phyloP scores from a whole-genome alignment of 2,329 filamentous ascomycete genomes.

The Fusarium continuum region DNA sequence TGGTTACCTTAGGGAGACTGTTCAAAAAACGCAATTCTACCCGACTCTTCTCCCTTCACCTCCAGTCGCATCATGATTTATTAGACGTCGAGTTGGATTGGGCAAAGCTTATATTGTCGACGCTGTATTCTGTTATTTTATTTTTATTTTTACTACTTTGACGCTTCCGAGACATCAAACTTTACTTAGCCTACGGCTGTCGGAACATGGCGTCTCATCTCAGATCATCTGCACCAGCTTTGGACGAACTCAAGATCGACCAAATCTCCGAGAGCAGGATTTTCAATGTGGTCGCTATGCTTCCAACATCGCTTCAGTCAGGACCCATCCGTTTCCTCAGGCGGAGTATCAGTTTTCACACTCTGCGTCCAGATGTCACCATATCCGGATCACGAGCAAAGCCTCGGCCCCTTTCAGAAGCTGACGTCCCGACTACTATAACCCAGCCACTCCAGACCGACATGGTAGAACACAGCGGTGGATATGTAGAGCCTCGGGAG shows the following conservation, averaged over 20 bases:
- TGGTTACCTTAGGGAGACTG: background rate
- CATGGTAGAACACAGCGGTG: slow-evolving; percentile 17
- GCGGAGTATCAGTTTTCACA: slow-evolving; percentile 50
- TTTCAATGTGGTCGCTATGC: slow-evolving; percentile 62
- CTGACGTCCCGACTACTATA: slow-evolving; percentile 20
- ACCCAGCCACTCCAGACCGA: slow-evolving; percentile 20
- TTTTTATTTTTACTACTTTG: background rate
- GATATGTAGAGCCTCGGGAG: slow-evolving; percentile 10
- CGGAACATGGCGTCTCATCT: slow-evolving; percentile 28
- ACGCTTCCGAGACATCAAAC: background rate
- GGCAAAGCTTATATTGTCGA: background rate
- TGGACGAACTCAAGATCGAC: slow-evolving; percentile 46
- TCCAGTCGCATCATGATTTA: slow-evolving; percentile 1
- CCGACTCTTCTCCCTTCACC: background rate
- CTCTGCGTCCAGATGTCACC: slow-evolving; percentile 27
- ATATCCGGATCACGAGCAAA: slow-evolving; percentile 24
- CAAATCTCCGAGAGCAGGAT: slow-evolving; percentile 49
- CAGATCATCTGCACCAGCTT: slow-evolving; percentile 32
- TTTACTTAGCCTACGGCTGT: background rate
- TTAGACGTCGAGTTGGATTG: slow-evolving; percentile 6
- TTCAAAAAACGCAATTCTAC: background rate
- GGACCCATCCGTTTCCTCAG: slow-evolving; percentile 61
- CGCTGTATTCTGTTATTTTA: background rate
- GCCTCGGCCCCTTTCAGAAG: slow-evolving; percentile 34
- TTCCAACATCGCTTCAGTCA: slow-evolving; percentile 62